Percentiles rank a stretch among this genome's conserved stretches.
phyloP scores from a whole-genome alignment of 75 land plant genomes.

The Adiantum capillusveneris region DNA sequence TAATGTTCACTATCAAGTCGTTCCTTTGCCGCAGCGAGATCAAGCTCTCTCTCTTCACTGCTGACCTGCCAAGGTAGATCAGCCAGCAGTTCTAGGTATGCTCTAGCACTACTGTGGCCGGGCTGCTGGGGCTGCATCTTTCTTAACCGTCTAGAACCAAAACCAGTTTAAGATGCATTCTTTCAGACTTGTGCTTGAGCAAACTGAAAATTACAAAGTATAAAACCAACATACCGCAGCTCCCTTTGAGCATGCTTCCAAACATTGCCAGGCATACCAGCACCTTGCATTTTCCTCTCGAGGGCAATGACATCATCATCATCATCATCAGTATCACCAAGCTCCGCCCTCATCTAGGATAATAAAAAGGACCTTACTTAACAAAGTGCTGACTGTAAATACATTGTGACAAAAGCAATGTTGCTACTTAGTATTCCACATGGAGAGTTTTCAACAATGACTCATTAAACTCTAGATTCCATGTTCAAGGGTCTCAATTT shows the following conservation, averaged over 20 bases:
- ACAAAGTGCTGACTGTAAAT: no score
- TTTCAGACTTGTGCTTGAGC: no score
- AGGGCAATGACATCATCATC: slow-evolving; percentile 89
- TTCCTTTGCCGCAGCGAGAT: slow-evolving; percentile 86
- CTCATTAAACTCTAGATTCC: no score
- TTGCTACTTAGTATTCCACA: no score
- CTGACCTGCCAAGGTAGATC: slow-evolving; percentile 93
- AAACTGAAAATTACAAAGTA: no score
- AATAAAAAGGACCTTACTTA: no score
- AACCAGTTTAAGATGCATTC: no score
- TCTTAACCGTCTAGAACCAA: slow-evolving; percentile 77
- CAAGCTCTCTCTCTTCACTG: slow-evolving; percentile 78
- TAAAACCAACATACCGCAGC: slow-evolving; percentile 76
- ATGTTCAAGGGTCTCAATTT: no score
- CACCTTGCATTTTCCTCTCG: slow-evolving; percentile 92
- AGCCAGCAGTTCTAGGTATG: slow-evolving; percentile 85
- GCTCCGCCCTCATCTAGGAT: slow-evolving; percentile 92
- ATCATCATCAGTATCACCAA: slow-evolving; percentile 98
- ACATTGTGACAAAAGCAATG: no score
- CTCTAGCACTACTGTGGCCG: slow-evolving; percentile 87
- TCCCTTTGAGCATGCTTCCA: slow-evolving; percentile 99
- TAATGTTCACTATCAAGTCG: slow-evolving; percentile 92
- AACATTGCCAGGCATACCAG: slow-evolving; percentile 87
- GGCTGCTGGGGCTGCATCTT: slow-evolving; percentile 99
- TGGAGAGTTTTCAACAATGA: no score